Base-by-base conservation (phyloP, 805 yeast genomes). In the Zygosaccharomyces pseudorouxii region DNA sequence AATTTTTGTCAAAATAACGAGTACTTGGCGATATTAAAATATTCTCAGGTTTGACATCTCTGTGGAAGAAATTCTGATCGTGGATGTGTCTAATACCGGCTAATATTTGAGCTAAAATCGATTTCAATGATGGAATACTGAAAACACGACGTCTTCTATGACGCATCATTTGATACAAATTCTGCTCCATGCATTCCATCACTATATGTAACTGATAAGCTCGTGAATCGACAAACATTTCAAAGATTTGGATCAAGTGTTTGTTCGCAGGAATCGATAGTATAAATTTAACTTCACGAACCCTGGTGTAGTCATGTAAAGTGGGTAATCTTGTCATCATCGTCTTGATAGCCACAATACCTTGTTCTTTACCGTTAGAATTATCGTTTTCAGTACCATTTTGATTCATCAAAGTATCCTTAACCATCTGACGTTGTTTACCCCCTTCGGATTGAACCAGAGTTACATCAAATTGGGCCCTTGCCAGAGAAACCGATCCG, bases 21-120 rank as follows among this genome's bases (percentile, higher is more conserved):
- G 69, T 65, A 5, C 84, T 68, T 19, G 82, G 80, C 31, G 82
- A 73, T 4, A 90, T 79, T 55, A 92, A 75, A 22, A 92, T 84
- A 66, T 92, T 92, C 60, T 92, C 97, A 0, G 99, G 98, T 67
- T 92, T 92, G 42, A 92, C 76, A 71, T 92, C 99, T 49, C 99
- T 77, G 65, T 92, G 98, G 50, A 79, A 70, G 55, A 71, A 79
- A 23, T 71, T 67, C 33, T 73, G 70, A 9, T 70, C 67, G 62
- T 93, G 99, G 47, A 92, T 89, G 65, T 92, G 97, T 48, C 80
- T 77, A 25, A 90, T 74, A 3, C 93, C 99, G 48, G 78, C 74
- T 49, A 88, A 70, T 1, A 90, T 65, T 64, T 90, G 97, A 9
- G 82, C 68, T 41, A 86, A 64, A 38, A 89, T 81, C 41, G 89